Evolutionary conservation across 1,139 yeast genomes (phyloP), one percentile per base, ranked within the genome.

Genomic region (Saccharomyces hybrid): DNA sequence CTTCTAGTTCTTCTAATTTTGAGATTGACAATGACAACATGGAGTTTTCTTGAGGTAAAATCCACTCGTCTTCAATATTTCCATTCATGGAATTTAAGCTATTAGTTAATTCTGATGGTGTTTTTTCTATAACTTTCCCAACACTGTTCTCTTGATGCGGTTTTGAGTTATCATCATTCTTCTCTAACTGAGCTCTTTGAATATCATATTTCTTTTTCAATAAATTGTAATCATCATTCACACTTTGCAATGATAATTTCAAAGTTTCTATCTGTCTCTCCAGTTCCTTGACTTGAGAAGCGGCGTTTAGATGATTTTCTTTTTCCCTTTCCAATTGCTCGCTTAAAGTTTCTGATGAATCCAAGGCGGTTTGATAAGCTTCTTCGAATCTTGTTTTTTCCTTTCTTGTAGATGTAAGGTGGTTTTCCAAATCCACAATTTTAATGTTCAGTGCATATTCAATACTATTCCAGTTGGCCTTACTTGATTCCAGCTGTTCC

Each of bases 381-480:
- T 27, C 34, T 52, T 34, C 12, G 56, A 51, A 28, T 26, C 12
- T 47, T n/a, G n/a, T 42, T 52, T 32, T 48, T 61, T 59, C 12
- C 60, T 60, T 6, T 61, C 53, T 12, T 56, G 51, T 8, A 60
- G 51, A 21, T 57, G 62, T 8, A 65, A 57, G 11, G 70, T 62
- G 2, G 56, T 47, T 58, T 42, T 80, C 77, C 47, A 84, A 70
- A 42, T 71, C 70, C 26, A 78, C 75, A 7, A 83, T 73, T 55
- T 80, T 79, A 14, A 70, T 64, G 51, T 77, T 72, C 54, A 85
- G 69, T 38, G 77, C 75, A 29, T 80, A 71, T 63, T 86, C 91
- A 42, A 83, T 78, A 12, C 78, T 73, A 52, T 80, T 78, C 89
- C 90, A 86, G 64, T 81, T 83, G 54, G 80, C 83, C 53, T 80